phyloP scores from a whole-genome alignment of 345 rosid species.

The Bruguiera sexangula region DNA sequence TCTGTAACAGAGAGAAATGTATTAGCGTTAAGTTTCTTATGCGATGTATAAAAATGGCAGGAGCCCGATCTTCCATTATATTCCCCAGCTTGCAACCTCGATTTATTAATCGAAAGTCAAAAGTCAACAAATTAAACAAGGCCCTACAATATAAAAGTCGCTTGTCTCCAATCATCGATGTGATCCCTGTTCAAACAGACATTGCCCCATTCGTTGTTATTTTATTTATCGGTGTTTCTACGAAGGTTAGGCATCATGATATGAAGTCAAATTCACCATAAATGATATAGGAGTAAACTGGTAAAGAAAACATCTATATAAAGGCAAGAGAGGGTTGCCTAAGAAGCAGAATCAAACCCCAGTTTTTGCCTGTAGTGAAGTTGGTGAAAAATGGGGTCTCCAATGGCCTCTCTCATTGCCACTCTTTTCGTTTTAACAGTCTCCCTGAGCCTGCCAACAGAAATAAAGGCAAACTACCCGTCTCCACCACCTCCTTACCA shows the following conservation, averaged over 20 bases:
- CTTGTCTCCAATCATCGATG: no score
- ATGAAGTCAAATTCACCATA: conserved; percentile 12
- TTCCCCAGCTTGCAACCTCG: conserved; percentile 10
- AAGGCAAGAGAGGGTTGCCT: conserved; percentile 25
- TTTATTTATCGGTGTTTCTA: background rate
- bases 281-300: background rate
- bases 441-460: conserved; percentile 42
- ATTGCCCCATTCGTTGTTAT: background rate
- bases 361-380: background rate
- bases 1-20: no score
- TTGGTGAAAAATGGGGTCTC: conserved; percentile 38
- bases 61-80: no score
- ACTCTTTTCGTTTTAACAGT: conserved; percentile 43
- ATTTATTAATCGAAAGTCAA: background rate
- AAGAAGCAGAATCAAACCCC: conserved; percentile 35
- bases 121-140: background rate
- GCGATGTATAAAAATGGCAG: background rate
- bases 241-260: background rate
- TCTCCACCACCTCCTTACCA: conserved; percentile 16
- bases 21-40: no score
- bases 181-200: background rate
- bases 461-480: conserved; percentile 38
- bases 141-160: background rate
- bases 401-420: conserved; percentile 47
- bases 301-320: conserved; percentile 52